Evolutionary conservation across 768 basidiomycete species (phyloP).

Genomic region (Phanerochaete carnosa): DNA sequence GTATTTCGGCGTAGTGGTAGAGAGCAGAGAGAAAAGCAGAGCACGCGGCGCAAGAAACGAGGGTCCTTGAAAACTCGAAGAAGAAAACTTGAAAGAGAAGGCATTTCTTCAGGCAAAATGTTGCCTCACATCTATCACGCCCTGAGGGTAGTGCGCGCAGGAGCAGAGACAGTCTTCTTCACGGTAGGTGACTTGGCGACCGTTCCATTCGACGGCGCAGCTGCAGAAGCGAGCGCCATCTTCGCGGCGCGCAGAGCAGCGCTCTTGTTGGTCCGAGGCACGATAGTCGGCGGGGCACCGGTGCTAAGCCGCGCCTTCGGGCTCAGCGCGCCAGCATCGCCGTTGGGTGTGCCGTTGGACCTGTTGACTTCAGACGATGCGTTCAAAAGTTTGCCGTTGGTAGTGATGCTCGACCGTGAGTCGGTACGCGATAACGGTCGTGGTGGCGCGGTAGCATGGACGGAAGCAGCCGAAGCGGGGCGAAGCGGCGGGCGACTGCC

Average conservation of each 20-base stretch:
- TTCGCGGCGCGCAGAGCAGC: conserved; percentile 70
- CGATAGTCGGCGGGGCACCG: conserved; percentile 52
- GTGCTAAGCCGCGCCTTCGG: conserved; percentile 56
- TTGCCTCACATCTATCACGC: not conserved
- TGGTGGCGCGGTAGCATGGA: not conserved
- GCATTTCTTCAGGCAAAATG: not conserved
- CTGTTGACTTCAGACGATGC: not conserved
- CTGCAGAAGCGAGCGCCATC: conserved; percentile 26
- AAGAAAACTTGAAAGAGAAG: no score
- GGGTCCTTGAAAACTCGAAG: not conserved
- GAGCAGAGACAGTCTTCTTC: not conserved
- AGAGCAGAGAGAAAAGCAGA: not conserved
- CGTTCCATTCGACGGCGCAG: not conserved
- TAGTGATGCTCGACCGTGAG: not conserved
- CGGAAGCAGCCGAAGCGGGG: conserved; percentile 15
- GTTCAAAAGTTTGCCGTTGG: not conserved
- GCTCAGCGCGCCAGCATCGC: conserved; percentile 17
- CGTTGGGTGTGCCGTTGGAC: not conserved
- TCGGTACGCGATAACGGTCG: conserved; percentile 4
- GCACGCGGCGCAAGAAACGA: not conserved
- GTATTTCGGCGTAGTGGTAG: not conserved
- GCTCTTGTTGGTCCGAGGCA: conserved; percentile 71
- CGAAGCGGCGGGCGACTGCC: conserved; percentile 7
- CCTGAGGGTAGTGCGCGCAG: not conserved
- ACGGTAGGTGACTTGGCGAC: not conserved